A percentile compares a stretch with the other conserved stretches of the same genome.
Conservation (phyloP, 1,284 basidiomycete species). For the Apiotrichum siamense region DNA sequence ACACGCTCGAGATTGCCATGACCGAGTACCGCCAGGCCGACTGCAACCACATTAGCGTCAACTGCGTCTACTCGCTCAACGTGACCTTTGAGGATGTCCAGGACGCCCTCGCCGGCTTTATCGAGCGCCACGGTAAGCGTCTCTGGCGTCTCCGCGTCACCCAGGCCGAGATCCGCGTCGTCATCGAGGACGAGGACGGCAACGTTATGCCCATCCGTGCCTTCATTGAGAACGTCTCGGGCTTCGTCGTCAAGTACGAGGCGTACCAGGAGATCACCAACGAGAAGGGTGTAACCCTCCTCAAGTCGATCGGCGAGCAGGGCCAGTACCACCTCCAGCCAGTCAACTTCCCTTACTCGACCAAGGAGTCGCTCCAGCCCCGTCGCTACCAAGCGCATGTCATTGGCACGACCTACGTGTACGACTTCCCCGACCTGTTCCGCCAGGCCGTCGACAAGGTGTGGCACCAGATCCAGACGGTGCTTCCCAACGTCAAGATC, state of each 20-base stretch:
- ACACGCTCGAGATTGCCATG: conserved; percentile 87
- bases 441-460: conserved; percentile 91
- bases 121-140: conserved; percentile 95
- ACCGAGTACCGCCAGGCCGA: conserved; percentile 82
- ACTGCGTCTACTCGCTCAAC: conserved; percentile 93
- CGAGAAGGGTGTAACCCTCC: conserved; percentile 86
- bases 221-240: conserved; percentile 96
- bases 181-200: conserved; percentile 86
- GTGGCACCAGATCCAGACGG: conserved; percentile 69
- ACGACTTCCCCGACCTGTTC: conserved; percentile 99
- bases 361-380: conserved; percentile 97
- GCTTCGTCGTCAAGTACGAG: conserved; percentile 97
- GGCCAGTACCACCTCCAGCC: conserved; percentile 90
- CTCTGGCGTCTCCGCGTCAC: conserved; percentile 98
- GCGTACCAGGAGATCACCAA: conserved; percentile 98
- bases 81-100: conserved; percentile 95
- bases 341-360: conserved; percentile 85
- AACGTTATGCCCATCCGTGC: conserved; percentile 93
- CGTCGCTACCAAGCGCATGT: conserved; percentile 99
- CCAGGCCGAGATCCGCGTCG: conserved; percentile 89
- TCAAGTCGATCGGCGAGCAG: conserved; percentile 87
- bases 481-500: conserved; percentile 61
- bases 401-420: conserved; percentile 95
- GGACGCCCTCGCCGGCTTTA: conserved; percentile 92
- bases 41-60: conserved; percentile 95